Conservation (phyloP, 2,329 filamentous ascomycete species). For the Blastomyces parvus region DNA sequence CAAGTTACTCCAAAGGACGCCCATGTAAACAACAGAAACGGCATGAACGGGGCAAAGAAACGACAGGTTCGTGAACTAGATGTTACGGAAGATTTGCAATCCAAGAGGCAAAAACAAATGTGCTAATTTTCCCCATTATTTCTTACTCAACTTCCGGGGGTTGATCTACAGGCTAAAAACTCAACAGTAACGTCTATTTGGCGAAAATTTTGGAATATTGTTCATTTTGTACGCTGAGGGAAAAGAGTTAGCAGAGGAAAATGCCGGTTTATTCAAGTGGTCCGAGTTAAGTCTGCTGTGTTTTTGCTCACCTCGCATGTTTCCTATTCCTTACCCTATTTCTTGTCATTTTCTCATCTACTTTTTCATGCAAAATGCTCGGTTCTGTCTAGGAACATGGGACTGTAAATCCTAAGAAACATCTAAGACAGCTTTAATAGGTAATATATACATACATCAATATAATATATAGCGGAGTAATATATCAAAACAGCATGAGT, state of each 20-base stretch:
- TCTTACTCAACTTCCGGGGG: neutral
- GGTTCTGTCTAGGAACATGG: neutral
- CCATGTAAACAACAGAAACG: neutral
- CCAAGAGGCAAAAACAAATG: conserved; percentile 3
- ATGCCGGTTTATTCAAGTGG: neutral
- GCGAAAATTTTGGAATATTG: conserved; percentile 5
- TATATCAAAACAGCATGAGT: neutral
- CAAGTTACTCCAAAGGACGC: neutral
- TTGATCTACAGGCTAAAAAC: conserved; percentile 1
- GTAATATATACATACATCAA: neutral
- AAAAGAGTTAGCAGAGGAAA: too few relatives aligned
- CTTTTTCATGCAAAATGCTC: neutral
- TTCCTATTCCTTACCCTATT: neutral
- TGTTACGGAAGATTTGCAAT: neutral
- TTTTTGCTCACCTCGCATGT: neutral
- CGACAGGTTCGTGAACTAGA: conserved; percentile 8
- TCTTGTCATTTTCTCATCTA: neutral
- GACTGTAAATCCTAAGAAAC: neutral
- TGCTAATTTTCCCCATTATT: neutral
- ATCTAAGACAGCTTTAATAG: neutral
- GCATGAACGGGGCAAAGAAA: conserved; percentile 4
- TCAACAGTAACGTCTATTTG: conserved; percentile 1
- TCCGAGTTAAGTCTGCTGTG: neutral
- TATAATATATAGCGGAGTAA: neutral
- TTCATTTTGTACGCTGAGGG: conserved; percentile 5